A percentile compares a stretch with the other conserved stretches of the same genome.
These are phyloP conservation scores for Xylaria venustula DNA, from an alignment of 495 filamentous ascomycete species.

Conservation along the genomic window DNA sequence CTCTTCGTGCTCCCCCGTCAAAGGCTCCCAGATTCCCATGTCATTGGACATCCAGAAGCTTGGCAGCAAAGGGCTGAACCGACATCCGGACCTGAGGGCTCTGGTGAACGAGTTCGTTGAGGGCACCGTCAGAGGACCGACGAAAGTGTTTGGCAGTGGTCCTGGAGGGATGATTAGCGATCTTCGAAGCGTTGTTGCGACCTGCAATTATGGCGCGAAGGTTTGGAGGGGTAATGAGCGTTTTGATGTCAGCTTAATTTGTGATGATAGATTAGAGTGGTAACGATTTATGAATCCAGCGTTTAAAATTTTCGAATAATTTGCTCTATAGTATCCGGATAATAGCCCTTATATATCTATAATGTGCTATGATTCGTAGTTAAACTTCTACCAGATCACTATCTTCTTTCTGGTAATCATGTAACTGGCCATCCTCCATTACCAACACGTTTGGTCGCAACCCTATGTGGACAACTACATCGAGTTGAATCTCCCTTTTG, in stretches of 20 bases:
- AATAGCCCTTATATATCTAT: no score
- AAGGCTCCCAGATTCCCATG: conserved; percentile 17
- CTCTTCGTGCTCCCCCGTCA: conserved; percentile 2
- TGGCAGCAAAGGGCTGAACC: conserved; percentile 21
- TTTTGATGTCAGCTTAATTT: conserved; percentile 56
- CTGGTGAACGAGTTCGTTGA: conserved; percentile 39
- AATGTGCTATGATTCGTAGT: no score
- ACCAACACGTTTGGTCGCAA: no score
- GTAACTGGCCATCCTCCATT: no score
- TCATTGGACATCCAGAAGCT: conserved; percentile 23
- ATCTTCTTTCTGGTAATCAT: no score
- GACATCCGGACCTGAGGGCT: conserved; percentile 33
- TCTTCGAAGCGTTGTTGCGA: conserved; percentile 53
- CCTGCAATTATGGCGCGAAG: conserved; percentile 44
- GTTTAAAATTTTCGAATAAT: background rate
- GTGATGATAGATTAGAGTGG: conserved; percentile 53
- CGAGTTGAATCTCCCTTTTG: no score
- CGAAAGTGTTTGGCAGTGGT: conserved; percentile 60
- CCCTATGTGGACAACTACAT: no score
- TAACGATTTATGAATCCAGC: conserved; percentile 10
- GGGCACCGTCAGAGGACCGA: conserved; percentile 41
- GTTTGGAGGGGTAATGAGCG: conserved; percentile 56
- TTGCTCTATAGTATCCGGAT: no score
- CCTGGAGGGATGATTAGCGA: conserved; percentile 59
- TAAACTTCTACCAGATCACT: no score